Evolutionary conservation across 2,329 filamentous ascomycete species (phyloP), one percentile per base, ranked within the genome.

Genomic region (Fusarium tricinctum): DNA sequence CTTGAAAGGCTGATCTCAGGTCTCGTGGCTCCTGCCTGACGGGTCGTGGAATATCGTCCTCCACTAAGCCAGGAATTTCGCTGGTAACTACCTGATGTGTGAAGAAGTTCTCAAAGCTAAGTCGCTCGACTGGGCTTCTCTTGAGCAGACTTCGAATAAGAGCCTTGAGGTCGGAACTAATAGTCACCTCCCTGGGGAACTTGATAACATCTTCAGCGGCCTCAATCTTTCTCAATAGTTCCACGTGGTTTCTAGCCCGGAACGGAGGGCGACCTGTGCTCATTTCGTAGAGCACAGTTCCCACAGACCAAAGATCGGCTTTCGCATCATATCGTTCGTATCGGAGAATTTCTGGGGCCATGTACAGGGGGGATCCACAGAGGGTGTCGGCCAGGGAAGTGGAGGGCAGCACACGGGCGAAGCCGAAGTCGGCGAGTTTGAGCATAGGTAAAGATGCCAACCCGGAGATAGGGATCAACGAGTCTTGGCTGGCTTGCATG

Each of bases 351-450:
- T 99, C 96, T 6, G 96, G 96, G 0, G 96, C 96, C 96, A 99
- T 99, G 82, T 99, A 99, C 26, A 99, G 84, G 12, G 96, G 96
- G 14, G 96, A 98, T 19, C 96, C 96, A 78, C 96, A 99, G 1
- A 99, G 88, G 0, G 96, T 99, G 78, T 99, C 96, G 13, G 96
- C 96, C 67, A 99, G 86, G 7, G 94, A 95, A 0, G 95, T 97
- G 9, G 92, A 90, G 3, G 96, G 95, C 48, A 99, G 83, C 56
- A 97, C 93, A 57, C 96, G 90, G 57, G 96, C 96, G 77, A 99
- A 99, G n/a, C 96, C 96, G 76, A 99, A 99, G 81, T 99, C 96
- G 58, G 96, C 96, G 73, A 99, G 90, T 82, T 99, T 99, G 63
- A 99, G 88, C 91, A 98, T 97, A 6, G 96, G 96, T 42, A 99